Conservation (phyloP, 202 grass and related monocot species). For the Schoenoplectus triqueter region DNA sequence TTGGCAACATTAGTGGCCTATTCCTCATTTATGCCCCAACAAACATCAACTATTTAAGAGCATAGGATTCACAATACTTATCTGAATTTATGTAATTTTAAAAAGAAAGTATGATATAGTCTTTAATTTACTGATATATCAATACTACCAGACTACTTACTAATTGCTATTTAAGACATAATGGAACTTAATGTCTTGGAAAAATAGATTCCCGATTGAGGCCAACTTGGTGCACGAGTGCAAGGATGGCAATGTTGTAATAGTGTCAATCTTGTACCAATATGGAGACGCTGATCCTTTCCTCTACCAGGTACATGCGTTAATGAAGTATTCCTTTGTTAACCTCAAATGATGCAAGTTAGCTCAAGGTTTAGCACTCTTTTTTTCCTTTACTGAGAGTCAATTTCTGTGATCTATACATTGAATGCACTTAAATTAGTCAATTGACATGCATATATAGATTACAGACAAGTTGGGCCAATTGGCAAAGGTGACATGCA, state of each 20-base stretch:
- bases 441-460: slow-evolving; percentile 38
- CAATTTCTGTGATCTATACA: neutral
- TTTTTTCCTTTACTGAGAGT: too few relatives aligned
- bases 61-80: neutral
- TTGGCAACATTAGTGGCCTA: neutral
- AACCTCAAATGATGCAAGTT: slow-evolving; percentile 1
- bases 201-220: slow-evolving; percentile 50
- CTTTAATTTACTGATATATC: neutral
- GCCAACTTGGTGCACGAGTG: slow-evolving; percentile 60
- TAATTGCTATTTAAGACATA: neutral
- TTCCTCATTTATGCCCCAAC: neutral
- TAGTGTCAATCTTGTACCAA: slow-evolving; percentile 54
- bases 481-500: slow-evolving; percentile 40
- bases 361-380: neutral
- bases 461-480: slow-evolving; percentile 41
- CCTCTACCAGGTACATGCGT: slow-evolving; percentile 46
- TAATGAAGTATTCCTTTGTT: neutral
- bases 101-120: neutral
- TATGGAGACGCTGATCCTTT: slow-evolving; percentile 46
- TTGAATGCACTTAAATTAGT: neutral
- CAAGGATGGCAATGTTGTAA: slow-evolving; percentile 42
- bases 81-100: neutral
- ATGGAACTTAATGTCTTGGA: neutral
- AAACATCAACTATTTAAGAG: neutral
- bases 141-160: neutral